Evolutionary conservation across 371 early-diverging fungal genomes (phyloP).

Genomic region (Circinella umbellata): DNA sequence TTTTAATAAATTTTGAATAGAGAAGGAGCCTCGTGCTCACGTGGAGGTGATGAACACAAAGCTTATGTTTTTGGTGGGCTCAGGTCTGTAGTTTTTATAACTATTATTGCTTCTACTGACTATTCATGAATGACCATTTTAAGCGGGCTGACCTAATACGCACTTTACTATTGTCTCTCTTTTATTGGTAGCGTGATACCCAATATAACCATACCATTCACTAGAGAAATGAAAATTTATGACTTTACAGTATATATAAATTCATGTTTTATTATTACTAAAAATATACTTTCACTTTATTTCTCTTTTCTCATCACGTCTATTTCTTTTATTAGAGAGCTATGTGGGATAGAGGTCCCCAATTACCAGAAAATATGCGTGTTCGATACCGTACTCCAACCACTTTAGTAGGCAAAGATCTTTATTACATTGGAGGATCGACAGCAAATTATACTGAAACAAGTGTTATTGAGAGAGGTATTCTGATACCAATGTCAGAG

Average conservation of each 20-base stretch:
- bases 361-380: neutral
- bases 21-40: neutral
- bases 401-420: neutral
- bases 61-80: conserved; percentile 1
- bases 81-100: neutral
- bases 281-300: neutral
- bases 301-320: too few relatives aligned
- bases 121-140: too few relatives aligned
- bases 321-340: neutral
- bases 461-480: neutral
- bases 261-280: neutral
- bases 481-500: neutral
- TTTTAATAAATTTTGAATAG: neutral
- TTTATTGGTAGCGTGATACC: too few relatives aligned
- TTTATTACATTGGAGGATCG: conserved; percentile 1
- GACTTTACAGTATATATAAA: neutral
- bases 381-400: neutral
- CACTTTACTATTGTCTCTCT: neutral
- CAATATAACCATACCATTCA: neutral
- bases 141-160: neutral
- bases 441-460: conserved; percentile 1
- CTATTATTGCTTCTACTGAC: too few relatives aligned
- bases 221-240: neutral
- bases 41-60: neutral
- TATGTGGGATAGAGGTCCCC: neutral